Evolutionary conservation across 768 basidiomycete species (phyloP).

Genomic region (Pholiota microspora): DNA sequence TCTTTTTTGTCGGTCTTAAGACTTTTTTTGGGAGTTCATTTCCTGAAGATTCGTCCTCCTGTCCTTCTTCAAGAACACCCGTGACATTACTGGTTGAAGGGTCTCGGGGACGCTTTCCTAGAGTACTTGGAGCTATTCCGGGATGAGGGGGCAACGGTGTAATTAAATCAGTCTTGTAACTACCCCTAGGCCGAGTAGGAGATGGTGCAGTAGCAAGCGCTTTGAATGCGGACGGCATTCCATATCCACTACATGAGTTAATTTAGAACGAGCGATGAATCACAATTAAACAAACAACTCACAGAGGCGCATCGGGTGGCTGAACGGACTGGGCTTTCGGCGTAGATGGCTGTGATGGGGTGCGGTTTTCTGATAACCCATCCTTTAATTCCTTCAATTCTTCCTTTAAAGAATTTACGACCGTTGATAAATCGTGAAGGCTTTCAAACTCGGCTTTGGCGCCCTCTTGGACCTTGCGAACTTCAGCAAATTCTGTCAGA

Average conservation of each 20-base stretch:
- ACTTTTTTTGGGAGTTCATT: conserved; percentile 36
- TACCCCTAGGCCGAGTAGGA: not conserved
- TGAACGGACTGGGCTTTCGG: conserved; percentile 19
- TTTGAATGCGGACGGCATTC: conserved; percentile 18
- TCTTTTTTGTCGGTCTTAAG: conserved; percentile 51
- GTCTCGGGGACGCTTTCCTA: conserved; percentile 70
- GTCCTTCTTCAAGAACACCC: conserved; percentile 39
- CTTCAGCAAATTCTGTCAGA: conserved; percentile 19
- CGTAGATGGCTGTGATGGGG: conserved; percentile 22
- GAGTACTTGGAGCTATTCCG: conserved; percentile 41
- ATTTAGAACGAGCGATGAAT: not conserved
- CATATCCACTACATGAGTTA: conserved; percentile 20
- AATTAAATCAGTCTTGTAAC: conserved; percentile 7
- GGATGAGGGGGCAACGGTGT: conserved; percentile 27
- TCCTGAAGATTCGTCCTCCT: conserved; percentile 35
- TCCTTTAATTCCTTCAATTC: conserved; percentile 21
- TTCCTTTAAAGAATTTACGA: conserved; percentile 19
- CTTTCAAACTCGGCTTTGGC: conserved; percentile 14
- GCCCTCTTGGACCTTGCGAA: conserved; percentile 18
- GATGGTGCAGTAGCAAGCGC: conserved; percentile 3
- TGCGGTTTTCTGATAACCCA: conserved; percentile 1
- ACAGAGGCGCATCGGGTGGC: conserved; percentile 18
- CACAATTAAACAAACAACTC: conserved; percentile 2
- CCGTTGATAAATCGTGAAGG: conserved; percentile 20
- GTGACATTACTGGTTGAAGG: conserved; percentile 41